Percentiles rank a stretch among this genome's conserved stretches.
These are phyloP conservation scores for Clohesyomyces aquaticus DNA, from an alignment of 495 filamentous ascomycete genomes.

Conservation along the genomic window DNA sequence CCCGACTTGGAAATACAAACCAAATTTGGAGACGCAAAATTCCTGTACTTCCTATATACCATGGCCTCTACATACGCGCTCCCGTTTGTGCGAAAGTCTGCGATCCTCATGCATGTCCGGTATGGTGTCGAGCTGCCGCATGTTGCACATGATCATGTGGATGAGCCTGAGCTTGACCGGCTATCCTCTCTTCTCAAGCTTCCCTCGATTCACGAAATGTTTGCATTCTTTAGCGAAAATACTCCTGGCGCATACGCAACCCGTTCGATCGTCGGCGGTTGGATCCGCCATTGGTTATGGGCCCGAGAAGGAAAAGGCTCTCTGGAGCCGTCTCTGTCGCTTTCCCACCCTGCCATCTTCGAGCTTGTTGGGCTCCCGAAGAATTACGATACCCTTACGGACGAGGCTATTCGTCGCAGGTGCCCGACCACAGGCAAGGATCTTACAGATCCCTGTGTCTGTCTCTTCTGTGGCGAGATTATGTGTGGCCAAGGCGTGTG, in stretches of 20 bases:
- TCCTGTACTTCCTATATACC: constrained; percentile 53
- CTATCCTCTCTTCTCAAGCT: constrained; percentile 74
- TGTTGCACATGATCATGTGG: constrained; percentile 65
- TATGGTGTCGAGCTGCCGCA: constrained; percentile 86
- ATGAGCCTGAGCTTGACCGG: constrained; percentile 78
- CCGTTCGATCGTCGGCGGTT: constrained; percentile 68
- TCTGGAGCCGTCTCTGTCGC: constrained; percentile 46
- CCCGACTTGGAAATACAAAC: not conserved
- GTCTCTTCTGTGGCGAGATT: constrained; percentile 93
- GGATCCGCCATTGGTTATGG: constrained; percentile 69
- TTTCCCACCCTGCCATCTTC: constrained; percentile 87
- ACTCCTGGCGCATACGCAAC: constrained; percentile 42
- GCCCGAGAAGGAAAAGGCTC: constrained; percentile 36
- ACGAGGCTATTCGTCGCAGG: constrained; percentile 80
- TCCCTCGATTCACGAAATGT: constrained; percentile 78
- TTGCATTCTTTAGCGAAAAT: constrained; percentile 51
- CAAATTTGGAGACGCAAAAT: constrained; percentile 7
- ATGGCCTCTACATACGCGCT: constrained; percentile 78
- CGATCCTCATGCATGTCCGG: constrained; percentile 82
- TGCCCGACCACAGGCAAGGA: constrained; percentile 92
- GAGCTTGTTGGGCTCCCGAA: constrained; percentile 91
- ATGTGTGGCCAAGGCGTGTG: constrained; percentile 94
- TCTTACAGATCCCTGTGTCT: constrained; percentile 83
- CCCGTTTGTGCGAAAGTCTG: constrained; percentile 84
- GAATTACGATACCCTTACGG: constrained; percentile 89